Evolutionary conservation across 1,284 basidiomycete species (phyloP).

Genomic region (Heliocybe sulcata): DNA sequence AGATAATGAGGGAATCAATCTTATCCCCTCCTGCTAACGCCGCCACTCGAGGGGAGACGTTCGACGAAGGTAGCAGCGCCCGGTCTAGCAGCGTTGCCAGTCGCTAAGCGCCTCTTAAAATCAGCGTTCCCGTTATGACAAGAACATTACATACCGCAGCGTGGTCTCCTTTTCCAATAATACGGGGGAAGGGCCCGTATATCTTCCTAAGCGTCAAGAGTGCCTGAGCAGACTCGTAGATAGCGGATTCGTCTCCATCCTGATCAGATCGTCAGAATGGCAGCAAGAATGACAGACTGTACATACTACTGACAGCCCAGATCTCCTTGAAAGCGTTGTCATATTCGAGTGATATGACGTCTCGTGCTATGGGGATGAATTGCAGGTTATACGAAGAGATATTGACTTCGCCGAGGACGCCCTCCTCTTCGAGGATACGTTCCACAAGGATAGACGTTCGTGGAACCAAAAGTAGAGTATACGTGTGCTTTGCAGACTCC

Average conservation of each 20-base stretch:
- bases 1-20: constrained; percentile 83
- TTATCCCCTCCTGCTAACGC: constrained; percentile 40
- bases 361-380: constrained; percentile 88
- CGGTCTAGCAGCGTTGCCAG: constrained; percentile 69
- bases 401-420: constrained; percentile 84
- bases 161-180: constrained; percentile 90
- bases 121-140: neutral
- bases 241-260: constrained; percentile 91
- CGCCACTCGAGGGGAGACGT: constrained; percentile 29
- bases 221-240: constrained; percentile 87
- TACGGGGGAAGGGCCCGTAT: constrained; percentile 87
- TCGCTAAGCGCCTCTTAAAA: constrained; percentile 40
- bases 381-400: constrained; percentile 87
- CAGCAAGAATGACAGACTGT: neutral
- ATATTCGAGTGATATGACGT: constrained; percentile 84
- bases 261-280: constrained; percentile 21
- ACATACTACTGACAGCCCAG: constrained; percentile 60
- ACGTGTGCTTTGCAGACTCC: constrained; percentile 70
- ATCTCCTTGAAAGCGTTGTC: constrained; percentile 81
- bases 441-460: constrained; percentile 82
- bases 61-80: constrained; percentile 37
- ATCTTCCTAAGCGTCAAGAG: constrained; percentile 81
- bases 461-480: constrained; percentile 88
- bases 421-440: constrained; percentile 83
- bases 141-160: constrained; percentile 60